These are phyloP conservation scores for Zopfochytrium polystomum DNA, from an alignment of 371 early-diverging fungal species.

Conservation along the genomic window DNA sequence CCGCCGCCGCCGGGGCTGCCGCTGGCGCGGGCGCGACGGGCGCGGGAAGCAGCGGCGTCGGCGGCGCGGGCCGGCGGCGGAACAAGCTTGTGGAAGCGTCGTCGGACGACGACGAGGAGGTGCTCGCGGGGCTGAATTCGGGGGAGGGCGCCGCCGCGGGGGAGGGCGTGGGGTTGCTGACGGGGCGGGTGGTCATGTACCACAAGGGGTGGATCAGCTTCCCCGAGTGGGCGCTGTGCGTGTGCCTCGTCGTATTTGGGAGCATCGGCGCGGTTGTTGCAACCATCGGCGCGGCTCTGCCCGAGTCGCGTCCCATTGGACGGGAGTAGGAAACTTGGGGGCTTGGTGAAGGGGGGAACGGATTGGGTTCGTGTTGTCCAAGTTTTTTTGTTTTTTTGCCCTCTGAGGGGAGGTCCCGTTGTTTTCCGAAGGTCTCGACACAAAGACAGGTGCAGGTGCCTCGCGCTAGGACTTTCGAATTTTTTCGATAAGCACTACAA, in stretches of 20 bases:
- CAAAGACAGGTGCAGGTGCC: no score
- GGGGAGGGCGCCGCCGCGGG: no score
- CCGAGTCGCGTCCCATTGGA: conserved; percentile 6
- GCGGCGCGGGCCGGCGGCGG: not conserved
- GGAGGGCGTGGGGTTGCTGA: not conserved
- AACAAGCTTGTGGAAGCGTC: not conserved
- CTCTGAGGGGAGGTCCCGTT: no score
- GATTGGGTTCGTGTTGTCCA: no score
- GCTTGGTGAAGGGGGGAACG: no score
- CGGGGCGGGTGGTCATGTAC: not conserved
- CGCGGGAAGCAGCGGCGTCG: not conserved
- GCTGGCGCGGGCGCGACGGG: not conserved
- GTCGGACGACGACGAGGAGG: conserved; percentile 2
- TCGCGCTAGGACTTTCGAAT: no score
- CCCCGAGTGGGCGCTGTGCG: conserved; percentile 11
- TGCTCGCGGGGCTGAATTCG: no score
- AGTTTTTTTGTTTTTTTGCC: no score
- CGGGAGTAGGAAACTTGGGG: no score
- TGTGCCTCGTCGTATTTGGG: conserved; percentile 8
- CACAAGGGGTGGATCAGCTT: not conserved
- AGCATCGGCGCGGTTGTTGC: conserved; percentile 5
- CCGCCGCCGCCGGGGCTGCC: not conserved
- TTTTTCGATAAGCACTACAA: no score
- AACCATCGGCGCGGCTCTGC: conserved; percentile 10
- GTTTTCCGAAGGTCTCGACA: no score